These are phyloP conservation scores for Setaria viridis DNA, from an alignment of 202 grass and related monocot genomes.

Conservation along the genomic window DNA sequence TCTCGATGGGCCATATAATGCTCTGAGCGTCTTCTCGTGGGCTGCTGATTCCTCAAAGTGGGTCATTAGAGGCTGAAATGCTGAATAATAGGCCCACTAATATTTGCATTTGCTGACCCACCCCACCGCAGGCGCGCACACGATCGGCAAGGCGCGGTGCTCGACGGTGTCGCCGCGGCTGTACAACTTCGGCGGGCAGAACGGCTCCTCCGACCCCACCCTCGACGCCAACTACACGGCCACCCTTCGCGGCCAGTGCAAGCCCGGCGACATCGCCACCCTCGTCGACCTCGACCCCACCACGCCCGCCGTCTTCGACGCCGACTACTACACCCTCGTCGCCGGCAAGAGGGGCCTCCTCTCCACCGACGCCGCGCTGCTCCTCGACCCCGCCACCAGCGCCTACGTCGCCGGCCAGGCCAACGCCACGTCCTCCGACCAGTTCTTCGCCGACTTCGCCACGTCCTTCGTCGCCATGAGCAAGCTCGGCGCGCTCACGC, in stretches of 20 bases:
- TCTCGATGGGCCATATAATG: no score
- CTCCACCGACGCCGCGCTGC: slow-evolving; percentile 72
- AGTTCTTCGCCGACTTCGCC: slow-evolving; percentile 80
- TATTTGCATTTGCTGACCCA: no score
- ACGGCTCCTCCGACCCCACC: slow-evolving; percentile 49
- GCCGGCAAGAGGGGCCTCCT: slow-evolving; percentile 59
- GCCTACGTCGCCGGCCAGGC: slow-evolving; percentile 66
- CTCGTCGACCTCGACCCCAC: slow-evolving; percentile 68
- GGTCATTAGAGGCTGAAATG: no score
- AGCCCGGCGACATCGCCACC: slow-evolving; percentile 46
- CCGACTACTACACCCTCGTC: slow-evolving; percentile 63
- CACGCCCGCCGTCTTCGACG: slow-evolving; percentile 65
- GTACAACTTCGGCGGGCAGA: slow-evolving; percentile 65
- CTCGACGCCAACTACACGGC: slow-evolving; percentile 67
- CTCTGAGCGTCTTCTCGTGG: no score
- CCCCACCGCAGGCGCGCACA: slow-evolving; percentile 57
- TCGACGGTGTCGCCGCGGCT: slow-evolving; percentile 56
- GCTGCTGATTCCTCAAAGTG: no score
- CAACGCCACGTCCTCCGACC: slow-evolving; percentile 29
- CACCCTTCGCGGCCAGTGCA: slow-evolving; percentile 56
- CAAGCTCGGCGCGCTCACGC: slow-evolving; percentile 59
- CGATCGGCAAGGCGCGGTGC: slow-evolving; percentile 76
- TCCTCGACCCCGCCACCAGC: slow-evolving; percentile 52
- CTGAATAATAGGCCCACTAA: no score
- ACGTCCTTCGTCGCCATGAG: slow-evolving; percentile 76